Base-by-base conservation (phyloP, 192 early-diverging fungal species). In the Entophlyctis luteolus region DNA sequence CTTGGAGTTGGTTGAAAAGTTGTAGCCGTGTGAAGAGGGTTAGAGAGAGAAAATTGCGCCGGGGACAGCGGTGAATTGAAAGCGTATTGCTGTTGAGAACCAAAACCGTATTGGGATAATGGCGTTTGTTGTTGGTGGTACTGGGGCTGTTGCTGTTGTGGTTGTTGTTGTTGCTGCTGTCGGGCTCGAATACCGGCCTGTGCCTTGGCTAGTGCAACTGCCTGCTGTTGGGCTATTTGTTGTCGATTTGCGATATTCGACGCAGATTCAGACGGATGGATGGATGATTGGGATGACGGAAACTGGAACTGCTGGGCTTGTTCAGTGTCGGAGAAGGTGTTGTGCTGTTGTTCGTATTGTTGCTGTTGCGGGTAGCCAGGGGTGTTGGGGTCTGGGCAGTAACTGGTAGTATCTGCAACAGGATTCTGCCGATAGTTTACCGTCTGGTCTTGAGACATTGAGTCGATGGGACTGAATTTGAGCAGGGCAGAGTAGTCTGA, bases 241-340 rank as follows among this genome's bases (percentile, higher is more conserved):
- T 66, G 63, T n/a, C 18, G 29, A 39, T 35, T 54, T 4, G n/a
- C 63, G 6, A 66, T 34, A 28, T 66, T 66, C 4, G 63, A 66
- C 8, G 63, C 63, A 5, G 39, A 47, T 36, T 66, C 63, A 2
- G 50, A 55, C 10, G 63, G 63, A 34, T 66, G 63, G n/a, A 66
- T 54, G 32, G 63, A 66, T 39, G 63, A 66, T 28, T 66, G 47
- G 18, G 63, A 48, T 4, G 63, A 66, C 8, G 39, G n/a, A 42
- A 42, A 42, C 10, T 8, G 10, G n/a, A 42, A 42, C n/a, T n/a
- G n/a, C n/a, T n/a, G 10, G n/a, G 39, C 39, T 42, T n/a, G n/a
- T n/a, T n/a, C n/a, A n/a, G 39, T 42, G 39, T 42, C n/a, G 8
- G 39, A n/a, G 10, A n/a, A 42, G 39, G 8, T n/a, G 39, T 42